Evolutionary conservation across 2,329 filamentous ascomycete genomes (phyloP), one percentile per base, ranked within the genome.

Genomic region (Stachybotrys chlorohalonatus): DNA sequence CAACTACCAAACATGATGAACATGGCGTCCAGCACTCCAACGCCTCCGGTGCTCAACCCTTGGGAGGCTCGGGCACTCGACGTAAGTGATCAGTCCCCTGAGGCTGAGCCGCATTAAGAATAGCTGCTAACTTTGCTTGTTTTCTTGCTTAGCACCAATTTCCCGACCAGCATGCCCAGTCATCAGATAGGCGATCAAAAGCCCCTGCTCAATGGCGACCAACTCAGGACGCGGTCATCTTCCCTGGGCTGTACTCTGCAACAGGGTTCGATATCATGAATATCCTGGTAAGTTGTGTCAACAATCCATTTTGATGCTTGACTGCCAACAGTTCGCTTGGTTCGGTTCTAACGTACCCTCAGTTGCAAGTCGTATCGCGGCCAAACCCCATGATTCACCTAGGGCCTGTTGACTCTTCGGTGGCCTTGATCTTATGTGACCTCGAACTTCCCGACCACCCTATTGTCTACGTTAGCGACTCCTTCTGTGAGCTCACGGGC

Each of bases 401-500:
- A 47, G 91, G 90, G 7, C 81, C 89, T 1, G 85, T 96, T 39
- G 91, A 95, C 68, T 77, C 89, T 60, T 94, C 90, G 1, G 94
- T 90, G 64, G 87, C 90, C 2, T 85, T 95, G 59, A 81, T 93
- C 16, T 80, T 96, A 47, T 94, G 89, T 70, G 89, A 95, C 68
- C 83, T 91, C 36, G 78, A 81, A 47, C 79, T 82, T 61, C 81
- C 87, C 31, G 90, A 95, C 67, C 75, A 79, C 32, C 90, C 91
- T 3, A 90, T 95, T 56, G 82, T 95, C 8, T 95, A 95, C 66
- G 89, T 85, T 60, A 93, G 89, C 1, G 87, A 92, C 6, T 81
- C 89, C 32, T 96, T 95, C 66, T 81, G 84, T 62, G 75, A 85
- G 7, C 73, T 95, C 58, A 95, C 90, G 0, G 90, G 90, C 31